phyloP scores from a whole-genome alignment of 2,329 filamentous ascomycete genomes.

The Parascedosporium putredinis region DNA sequence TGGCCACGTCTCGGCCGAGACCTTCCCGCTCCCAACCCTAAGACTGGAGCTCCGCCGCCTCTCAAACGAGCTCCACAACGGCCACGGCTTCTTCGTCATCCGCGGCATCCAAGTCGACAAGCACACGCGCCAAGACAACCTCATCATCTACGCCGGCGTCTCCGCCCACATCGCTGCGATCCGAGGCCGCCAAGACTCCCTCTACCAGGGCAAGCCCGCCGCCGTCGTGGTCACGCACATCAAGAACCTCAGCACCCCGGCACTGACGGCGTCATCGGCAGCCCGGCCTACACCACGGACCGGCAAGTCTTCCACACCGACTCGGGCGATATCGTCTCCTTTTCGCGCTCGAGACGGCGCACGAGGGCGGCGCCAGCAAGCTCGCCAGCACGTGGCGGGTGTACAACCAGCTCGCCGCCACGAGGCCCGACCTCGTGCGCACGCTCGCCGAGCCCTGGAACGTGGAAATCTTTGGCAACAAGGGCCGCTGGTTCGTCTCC shows the following conservation, averaged over 20 bases:
- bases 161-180: slow-evolving; percentile 45
- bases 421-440: slow-evolving; percentile 45
- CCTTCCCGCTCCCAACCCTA: slow-evolving; percentile 42
- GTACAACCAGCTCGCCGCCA: slow-evolving; percentile 50
- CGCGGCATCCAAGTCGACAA: slow-evolving; percentile 43
- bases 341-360: slow-evolving; percentile 38
- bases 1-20: slow-evolving; percentile 34
- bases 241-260: slow-evolving; percentile 41
- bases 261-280: slow-evolving; percentile 8
- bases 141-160: slow-evolving; percentile 50
- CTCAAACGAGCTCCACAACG: slow-evolving; percentile 38
- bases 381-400: slow-evolving; percentile 44
- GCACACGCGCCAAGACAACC: slow-evolving; percentile 44
- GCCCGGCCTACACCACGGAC: slow-evolving; percentile 10
- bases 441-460: slow-evolving; percentile 30
- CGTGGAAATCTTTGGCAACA: slow-evolving; percentile 13
- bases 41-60: slow-evolving; percentile 34
- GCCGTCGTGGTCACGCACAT: slow-evolving; percentile 48
- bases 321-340: slow-evolving; percentile 42
- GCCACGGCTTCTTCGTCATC: slow-evolving; percentile 53
- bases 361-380: slow-evolving; percentile 40
- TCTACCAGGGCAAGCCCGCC: slow-evolving; percentile 31
- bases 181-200: slow-evolving; percentile 45
- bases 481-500: slow-evolving; percentile 32
- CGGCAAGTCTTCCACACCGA: slow-evolving; percentile 52